phyloP scores from a whole-genome alignment of 257 asterid species.

The Salvia hispanica region DNA sequence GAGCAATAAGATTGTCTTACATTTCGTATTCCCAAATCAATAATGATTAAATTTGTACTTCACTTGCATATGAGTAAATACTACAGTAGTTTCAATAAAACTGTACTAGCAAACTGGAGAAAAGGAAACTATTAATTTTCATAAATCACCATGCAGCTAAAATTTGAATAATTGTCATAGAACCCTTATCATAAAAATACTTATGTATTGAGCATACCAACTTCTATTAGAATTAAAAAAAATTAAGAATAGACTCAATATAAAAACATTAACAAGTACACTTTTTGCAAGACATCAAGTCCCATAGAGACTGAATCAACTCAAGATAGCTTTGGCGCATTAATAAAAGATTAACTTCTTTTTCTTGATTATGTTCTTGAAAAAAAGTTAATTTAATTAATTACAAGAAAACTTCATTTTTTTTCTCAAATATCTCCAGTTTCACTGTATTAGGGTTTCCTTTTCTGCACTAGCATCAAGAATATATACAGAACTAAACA shows the following conservation, averaged over 20 bases:
- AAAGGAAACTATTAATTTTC: background rate
- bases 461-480: background rate
- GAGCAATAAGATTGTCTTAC: too few species aligned
- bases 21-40: too few species aligned
- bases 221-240: background rate
- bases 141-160: background rate
- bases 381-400: background rate
- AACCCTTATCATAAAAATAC: background rate
- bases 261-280: background rate
- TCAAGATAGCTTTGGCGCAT: background rate
- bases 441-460: constrained; percentile 26
- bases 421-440: background rate
- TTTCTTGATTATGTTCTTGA: background rate
- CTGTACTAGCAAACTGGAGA: background rate
- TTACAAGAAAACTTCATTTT: background rate
- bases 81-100: background rate
- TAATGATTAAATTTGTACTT: too few species aligned
- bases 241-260: background rate
- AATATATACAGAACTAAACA: background rate
- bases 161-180: background rate
- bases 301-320: background rate
- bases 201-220: background rate
- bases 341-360: background rate
- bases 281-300: background rate
- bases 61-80: background rate